Conservation (phyloP, 495 filamentous ascomycete species). For the Xylaria nigripes region DNA sequence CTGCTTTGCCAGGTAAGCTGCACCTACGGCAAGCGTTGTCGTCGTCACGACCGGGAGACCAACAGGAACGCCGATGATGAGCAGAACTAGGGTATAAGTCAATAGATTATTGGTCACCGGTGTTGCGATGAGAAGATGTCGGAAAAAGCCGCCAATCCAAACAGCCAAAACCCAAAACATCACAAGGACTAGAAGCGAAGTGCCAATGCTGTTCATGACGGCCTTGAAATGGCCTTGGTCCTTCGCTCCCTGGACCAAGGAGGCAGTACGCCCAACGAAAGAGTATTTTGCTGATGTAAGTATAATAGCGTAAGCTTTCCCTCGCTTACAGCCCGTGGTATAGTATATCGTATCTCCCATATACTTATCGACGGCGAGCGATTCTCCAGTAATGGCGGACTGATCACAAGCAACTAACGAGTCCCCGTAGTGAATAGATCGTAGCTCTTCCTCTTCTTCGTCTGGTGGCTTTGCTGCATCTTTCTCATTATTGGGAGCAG, state of each 20-base stretch:
- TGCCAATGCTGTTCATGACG: constrained; percentile 78
- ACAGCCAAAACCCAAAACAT: constrained; percentile 69
- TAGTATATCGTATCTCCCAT: constrained; percentile 69
- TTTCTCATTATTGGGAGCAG: constrained; percentile 8
- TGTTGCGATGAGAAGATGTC: constrained; percentile 59
- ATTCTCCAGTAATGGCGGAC: constrained; percentile 86
- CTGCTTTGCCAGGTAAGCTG: constrained; percentile 86
- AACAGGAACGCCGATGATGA: constrained; percentile 90
- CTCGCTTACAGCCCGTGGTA: constrained; percentile 82
- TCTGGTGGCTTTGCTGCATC: constrained; percentile 35
- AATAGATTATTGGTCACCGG: constrained; percentile 46
- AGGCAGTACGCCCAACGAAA: constrained; percentile 79
- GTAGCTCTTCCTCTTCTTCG: constrained; percentile 63
- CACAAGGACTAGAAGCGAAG: constrained; percentile 70
- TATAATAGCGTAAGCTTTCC: constrained; percentile 68
- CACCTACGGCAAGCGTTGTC: constrained; percentile 92
- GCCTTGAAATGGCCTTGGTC: constrained; percentile 81
- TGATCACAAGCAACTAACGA: constrained; percentile 84
- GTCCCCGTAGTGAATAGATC: constrained; percentile 61
- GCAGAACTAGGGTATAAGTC: constrained; percentile 74
- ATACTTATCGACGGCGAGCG: constrained; percentile 80
- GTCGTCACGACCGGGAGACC: constrained; percentile 93
- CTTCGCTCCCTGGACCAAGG: constrained; percentile 63
- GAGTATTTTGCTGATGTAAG: constrained; percentile 77
- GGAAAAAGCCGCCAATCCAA: constrained; percentile 81